Evolutionary conservation across 75 land plant species (phyloP).

Genomic region (Gnetum montanum): DNA sequence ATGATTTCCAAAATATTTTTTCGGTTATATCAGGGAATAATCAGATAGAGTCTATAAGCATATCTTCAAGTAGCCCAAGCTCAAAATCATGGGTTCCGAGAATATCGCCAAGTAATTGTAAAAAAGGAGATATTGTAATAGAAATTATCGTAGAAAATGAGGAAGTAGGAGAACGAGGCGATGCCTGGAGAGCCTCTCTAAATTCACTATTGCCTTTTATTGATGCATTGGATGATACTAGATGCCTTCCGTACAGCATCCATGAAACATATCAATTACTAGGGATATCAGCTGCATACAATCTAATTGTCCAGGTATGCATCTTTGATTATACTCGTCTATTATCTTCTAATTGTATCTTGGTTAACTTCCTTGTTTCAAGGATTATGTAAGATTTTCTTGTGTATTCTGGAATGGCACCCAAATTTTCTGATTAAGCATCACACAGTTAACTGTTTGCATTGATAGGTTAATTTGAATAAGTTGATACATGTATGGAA

Average conservation of each 20-base stretch:
- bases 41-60: constrained; percentile 36
- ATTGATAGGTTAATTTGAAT: too few relatives aligned
- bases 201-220: constrained; percentile 63
- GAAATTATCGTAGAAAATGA: constrained; percentile 46
- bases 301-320: constrained; percentile 53
- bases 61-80: constrained; percentile 38
- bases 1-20: not conserved
- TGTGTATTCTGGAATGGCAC: too few relatives aligned
- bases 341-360: too few relatives aligned
- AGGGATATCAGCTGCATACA: constrained; percentile 76
- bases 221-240: constrained; percentile 53
- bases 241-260: constrained; percentile 76
- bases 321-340: not conserved
- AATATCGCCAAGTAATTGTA: not conserved
- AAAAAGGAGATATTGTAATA: constrained; percentile 56
- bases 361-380: too few relatives aligned
- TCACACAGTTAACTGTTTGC: too few relatives aligned
- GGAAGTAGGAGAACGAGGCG: constrained; percentile 35
- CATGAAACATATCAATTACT: constrained; percentile 59
- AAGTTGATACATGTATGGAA: too few relatives aligned
- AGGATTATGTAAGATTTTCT: too few relatives aligned
- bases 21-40: constrained; percentile 88
- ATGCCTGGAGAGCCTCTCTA: constrained; percentile 66
- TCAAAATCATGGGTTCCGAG: constrained; percentile 43
- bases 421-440: too few relatives aligned